Percentiles rank a stretch among this genome's conserved stretches.
Conservation (phyloP, 169 alveolate genomes). For the Plasmodium yoelii region DNA sequence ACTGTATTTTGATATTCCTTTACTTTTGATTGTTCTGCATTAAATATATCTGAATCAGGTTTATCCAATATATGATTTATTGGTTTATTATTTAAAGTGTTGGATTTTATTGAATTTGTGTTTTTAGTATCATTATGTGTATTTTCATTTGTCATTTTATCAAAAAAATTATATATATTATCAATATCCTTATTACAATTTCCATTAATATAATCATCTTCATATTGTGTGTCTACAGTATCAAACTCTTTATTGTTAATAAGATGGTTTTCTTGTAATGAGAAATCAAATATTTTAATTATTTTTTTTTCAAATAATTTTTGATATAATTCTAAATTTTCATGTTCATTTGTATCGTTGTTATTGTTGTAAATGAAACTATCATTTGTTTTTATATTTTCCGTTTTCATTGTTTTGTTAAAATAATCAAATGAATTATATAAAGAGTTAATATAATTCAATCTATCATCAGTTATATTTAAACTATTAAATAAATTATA, state of each 20-base stretch:
- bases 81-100: background rate
- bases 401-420: conserved; percentile 13
- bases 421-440: conserved; percentile 65
- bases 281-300: conserved; percentile 2
- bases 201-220: background rate
- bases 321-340: conserved; percentile 1
- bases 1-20: background rate
- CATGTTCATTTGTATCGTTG: background rate
- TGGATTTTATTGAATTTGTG: background rate
- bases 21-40: background rate
- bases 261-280: conserved; percentile 6
- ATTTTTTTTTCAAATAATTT: conserved; percentile 34
- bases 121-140: background rate
- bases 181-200: background rate
- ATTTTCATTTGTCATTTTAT: background rate
- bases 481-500: conserved; percentile 48
- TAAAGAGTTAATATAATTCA: conserved; percentile 20
- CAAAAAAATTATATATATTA: background rate
- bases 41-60: background rate
- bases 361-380: background rate
- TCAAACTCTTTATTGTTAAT: background rate
- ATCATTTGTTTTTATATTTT: conserved; percentile 15
- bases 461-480: conserved; percentile 47
- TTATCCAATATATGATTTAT: background rate
- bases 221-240: background rate